Evolutionary conservation across 2,329 filamentous ascomycete species (phyloP).

Genomic region (Sphaceloma murrayae): DNA sequence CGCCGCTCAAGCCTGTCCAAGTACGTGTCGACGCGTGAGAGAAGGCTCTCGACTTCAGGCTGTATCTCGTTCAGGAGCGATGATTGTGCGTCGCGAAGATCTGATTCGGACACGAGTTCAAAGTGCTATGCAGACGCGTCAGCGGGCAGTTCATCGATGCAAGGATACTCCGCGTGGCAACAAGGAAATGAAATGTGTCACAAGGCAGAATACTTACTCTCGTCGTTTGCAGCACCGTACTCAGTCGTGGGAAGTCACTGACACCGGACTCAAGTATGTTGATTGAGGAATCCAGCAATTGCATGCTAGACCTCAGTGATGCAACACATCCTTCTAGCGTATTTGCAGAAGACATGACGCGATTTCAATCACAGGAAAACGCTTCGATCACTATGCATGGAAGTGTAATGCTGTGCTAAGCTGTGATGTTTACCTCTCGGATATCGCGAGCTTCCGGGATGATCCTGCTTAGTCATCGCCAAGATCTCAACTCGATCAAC

Average conservation of each 20-base stretch:
- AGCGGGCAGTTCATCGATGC: constrained; percentile 11
- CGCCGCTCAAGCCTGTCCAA: constrained; percentile 73
- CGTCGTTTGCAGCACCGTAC: constrained; percentile 54
- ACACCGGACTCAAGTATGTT: constrained; percentile 53
- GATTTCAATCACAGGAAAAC: neutral
- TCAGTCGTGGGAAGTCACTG: constrained; percentile 53
- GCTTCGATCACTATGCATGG: too few relatives aligned
- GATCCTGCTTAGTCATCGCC: constrained; percentile 11
- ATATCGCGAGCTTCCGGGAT: constrained; percentile 13
- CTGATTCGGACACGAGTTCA: constrained; percentile 79
- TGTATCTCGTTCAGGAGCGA: constrained; percentile 80
- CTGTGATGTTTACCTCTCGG: neutral
- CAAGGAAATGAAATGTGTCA: too few relatives aligned
- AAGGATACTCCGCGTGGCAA: too few relatives aligned
- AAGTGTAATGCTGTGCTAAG: too few relatives aligned
- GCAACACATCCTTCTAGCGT: constrained; percentile 51
- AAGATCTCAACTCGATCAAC: constrained; percentile 11
- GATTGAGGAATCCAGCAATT: constrained; percentile 53
- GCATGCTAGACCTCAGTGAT: constrained; percentile 51
- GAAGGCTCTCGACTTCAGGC: constrained; percentile 71
- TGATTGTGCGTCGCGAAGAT: constrained; percentile 70
- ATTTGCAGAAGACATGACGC: constrained; percentile 20
- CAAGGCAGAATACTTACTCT: constrained; percentile 38
- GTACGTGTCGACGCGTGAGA: constrained; percentile 72
- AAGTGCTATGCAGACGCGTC: constrained; percentile 56